phyloP scores from a whole-genome alignment of 257 asterid species.

The Ocimum tenuiflorum region DNA sequence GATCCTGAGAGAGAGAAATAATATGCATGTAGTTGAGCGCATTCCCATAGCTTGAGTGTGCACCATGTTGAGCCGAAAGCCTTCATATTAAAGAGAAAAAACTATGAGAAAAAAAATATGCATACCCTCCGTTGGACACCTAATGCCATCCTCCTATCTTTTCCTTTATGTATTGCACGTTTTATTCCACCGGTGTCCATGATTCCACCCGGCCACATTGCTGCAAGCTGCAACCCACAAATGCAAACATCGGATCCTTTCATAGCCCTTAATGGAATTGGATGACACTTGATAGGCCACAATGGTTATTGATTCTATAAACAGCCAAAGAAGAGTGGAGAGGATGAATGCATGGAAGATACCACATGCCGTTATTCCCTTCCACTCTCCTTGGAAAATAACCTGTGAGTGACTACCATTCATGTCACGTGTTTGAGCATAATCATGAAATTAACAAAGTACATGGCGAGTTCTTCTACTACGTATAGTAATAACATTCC shows the following conservation, averaged over 20 bases:
- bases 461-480: neutral
- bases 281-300: neutral
- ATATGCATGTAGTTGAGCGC: no score
- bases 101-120: neutral
- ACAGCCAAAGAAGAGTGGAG: neutral
- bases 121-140: conserved; percentile 52
- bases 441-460: conserved; percentile 2
- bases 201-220: conserved; percentile 85
- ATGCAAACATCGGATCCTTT: conserved; percentile 12
- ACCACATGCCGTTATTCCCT: neutral
- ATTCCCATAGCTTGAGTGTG: neutral
- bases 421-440: neutral
- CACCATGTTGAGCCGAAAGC: neutral
- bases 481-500: neutral
- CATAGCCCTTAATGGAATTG: conserved; percentile 14
- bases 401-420: neutral
- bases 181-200: conserved; percentile 91
- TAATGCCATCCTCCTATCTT: conserved; percentile 54
- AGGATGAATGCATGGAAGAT: neutral
- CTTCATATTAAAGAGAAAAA: neutral
- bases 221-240: conserved; percentile 56
- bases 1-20: conserved; percentile 38
- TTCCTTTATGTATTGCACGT: conserved; percentile 77
- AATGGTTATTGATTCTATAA: neutral
- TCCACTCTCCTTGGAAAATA: neutral